A percentile compares a stretch with the other conserved stretches of the same genome.
Conservation (phyloP, 2,329 filamentous ascomycete genomes). For the Tricladium varicosporioides region DNA sequence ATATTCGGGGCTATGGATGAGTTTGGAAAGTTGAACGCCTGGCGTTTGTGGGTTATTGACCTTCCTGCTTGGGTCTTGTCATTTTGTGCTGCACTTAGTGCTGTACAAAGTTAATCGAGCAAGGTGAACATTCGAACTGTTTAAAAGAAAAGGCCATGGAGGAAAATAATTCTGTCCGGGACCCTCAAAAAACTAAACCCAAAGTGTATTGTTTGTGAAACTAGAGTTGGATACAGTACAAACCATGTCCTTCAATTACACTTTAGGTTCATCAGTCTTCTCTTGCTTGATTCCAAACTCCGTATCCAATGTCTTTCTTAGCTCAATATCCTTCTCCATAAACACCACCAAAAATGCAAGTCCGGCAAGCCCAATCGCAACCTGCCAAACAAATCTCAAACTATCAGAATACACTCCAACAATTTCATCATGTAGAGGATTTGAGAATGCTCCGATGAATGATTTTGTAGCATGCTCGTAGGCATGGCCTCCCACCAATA, state of each 20-base stretch:
- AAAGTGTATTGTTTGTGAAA: too few species aligned
- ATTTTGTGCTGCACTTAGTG: neutral
- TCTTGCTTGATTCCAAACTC: conserved; percentile 8
- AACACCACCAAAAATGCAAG: conserved; percentile 6
- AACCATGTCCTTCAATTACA: too few species aligned
- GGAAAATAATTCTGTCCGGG: too few species aligned
- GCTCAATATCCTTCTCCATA: conserved; percentile 9
- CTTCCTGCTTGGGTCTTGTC: neutral
- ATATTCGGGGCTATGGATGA: neutral
- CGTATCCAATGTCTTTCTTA: conserved; percentile 8
- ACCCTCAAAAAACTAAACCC: too few species aligned
- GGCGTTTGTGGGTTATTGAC: neutral
- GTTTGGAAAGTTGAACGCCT: neutral
- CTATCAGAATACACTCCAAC: neutral
- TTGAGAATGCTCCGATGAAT: neutral
- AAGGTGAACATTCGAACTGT: too few species aligned
- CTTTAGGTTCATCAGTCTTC: neutral
- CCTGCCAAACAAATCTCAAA: conserved; percentile 8
- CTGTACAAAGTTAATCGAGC: too few species aligned
- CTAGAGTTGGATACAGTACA: too few species aligned
- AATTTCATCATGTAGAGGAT: neutral
- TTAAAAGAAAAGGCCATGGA: too few species aligned
- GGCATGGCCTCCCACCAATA: neutral
- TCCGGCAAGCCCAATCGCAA: conserved; percentile 8
- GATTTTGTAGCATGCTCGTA: conserved; percentile 2